Evolutionary conservation across 108 stramenopile species (phyloP).

Genomic region (Aurantiochytrium sp.): DNA sequence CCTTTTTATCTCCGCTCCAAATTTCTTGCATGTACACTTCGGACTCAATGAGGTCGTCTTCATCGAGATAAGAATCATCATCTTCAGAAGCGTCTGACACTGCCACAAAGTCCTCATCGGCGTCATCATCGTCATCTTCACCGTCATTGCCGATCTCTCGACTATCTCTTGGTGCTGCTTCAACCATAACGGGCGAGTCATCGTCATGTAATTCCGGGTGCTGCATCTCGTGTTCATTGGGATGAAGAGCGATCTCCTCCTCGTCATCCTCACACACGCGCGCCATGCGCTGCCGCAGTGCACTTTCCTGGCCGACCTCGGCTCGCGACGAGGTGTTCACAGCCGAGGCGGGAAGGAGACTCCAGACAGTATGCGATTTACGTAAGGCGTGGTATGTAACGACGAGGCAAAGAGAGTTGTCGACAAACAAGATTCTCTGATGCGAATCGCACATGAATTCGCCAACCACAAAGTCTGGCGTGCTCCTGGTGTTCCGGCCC

Average conservation of each 20-base stretch:
- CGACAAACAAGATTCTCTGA: neutral
- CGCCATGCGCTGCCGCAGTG: neutral
- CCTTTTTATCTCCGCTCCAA: neutral
- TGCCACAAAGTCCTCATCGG: neutral
- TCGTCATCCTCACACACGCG: neutral
- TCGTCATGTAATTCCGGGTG: too few relatives aligned
- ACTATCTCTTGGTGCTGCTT: too few relatives aligned
- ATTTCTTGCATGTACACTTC: constrained; percentile 8
- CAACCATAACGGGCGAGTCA: too few relatives aligned
- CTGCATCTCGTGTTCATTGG: too few relatives aligned
- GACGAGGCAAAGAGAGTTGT: neutral
- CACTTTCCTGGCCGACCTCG: neutral
- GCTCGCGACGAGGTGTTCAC: neutral
- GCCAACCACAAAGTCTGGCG: neutral
- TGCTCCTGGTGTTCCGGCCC: neutral
- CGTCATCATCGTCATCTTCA: neutral
- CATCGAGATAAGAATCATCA: neutral
- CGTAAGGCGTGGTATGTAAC: neutral
- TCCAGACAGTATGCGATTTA: neutral
- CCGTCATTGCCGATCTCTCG: too few relatives aligned
- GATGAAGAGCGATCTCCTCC: neutral
- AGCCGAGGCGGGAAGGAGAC: neutral
- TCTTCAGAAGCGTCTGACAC: neutral
- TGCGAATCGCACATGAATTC: constrained; percentile 9
- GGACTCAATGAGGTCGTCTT: neutral